Base-by-base conservation (phyloP, 192 early-diverging fungal species). In the Mortierella claussenii region DNA sequence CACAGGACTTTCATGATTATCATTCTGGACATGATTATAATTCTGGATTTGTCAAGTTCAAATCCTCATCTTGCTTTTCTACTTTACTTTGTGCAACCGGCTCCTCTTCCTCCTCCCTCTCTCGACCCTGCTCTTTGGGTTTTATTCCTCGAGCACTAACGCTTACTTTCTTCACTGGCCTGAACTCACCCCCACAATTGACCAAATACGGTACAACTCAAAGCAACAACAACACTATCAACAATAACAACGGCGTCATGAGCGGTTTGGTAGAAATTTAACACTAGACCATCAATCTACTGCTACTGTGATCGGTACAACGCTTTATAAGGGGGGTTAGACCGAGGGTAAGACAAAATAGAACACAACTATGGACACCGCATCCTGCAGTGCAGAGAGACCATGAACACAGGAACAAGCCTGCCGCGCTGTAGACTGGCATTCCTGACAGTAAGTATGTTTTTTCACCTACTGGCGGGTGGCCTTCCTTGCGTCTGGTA, bases 151-250 rank as follows among this genome's bases (percentile, higher is more conserved):
- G 7, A 11, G 23, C 49, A 13, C 13, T 54, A 3, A 8, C 15
- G 4, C 9, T 53, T 30, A 10, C 51, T 17, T 12, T 21, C 24
- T 30, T 30, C 51, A 10, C 51, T 17, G 8, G 9, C n/a, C 34
- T 20, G 18, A 9, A 4, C 5, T 4, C 37, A 21, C 15, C 64
- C 64, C 64, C 64, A 24, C 64, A 66, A 66, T 56, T 56, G 33
- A 56, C 64, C 64, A 56, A 54, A 49, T 66, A 37, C 53, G 64
- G 64, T 27, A 6, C 47, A 10, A 11, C 6, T 23, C 11, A 4
- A 10, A 53, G 10, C 20, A 2, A 17, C 11, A 15, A 31, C 47
- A 49, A 24, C 5, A 48, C 5, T 7, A 48, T 48, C 6, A 7
- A 7, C n/a, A n/a, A n/a, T n/a, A n/a, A n/a, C n/a, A n/a, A 48